Conservation (phyloP, 768 basidiomycete species). For the Pleurotus sapidus region DNA sequence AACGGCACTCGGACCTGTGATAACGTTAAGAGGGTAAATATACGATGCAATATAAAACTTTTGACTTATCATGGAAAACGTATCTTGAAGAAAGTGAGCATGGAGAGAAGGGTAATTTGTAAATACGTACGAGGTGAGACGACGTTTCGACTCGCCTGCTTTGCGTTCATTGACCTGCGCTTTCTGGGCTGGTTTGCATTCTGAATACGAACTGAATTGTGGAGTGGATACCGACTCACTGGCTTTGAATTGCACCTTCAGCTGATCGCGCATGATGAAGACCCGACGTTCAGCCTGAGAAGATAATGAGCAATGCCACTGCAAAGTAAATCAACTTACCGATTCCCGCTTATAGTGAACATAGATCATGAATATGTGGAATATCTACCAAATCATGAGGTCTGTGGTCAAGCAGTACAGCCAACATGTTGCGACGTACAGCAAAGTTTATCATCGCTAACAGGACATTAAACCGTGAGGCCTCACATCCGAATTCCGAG, state of each 20-base stretch:
- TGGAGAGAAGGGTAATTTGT: conserved; percentile 9
- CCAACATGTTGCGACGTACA: conserved; percentile 14
- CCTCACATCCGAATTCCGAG: neutral
- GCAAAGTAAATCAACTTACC: conserved; percentile 28
- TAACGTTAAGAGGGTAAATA: conserved; percentile 14
- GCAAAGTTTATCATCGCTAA: conserved; percentile 47
- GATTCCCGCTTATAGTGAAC: conserved; percentile 67
- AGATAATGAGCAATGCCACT: conserved; percentile 17
- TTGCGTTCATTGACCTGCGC: conserved; percentile 77
- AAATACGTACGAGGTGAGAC: conserved; percentile 69
- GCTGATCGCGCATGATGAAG: conserved; percentile 68
- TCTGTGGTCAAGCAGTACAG: no score
- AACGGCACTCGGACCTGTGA: conserved; percentile 77
- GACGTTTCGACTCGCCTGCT: conserved; percentile 78
- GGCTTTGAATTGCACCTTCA: conserved; percentile 69
- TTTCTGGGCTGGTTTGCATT: conserved; percentile 54
- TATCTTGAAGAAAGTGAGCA: conserved; percentile 38
- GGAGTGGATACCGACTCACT: conserved; percentile 9
- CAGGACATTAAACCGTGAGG: neutral
- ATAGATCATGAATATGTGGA: conserved; percentile 60
- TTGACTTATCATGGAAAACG: conserved; percentile 72
- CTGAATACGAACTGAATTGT: no score
- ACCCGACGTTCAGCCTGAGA: conserved; percentile 64
- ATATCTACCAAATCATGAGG: conserved; percentile 17
- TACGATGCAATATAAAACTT: neutral